These are phyloP conservation scores for Fomitopsis serialis DNA, from an alignment of 768 basidiomycete species.

Conservation along the genomic window DNA sequence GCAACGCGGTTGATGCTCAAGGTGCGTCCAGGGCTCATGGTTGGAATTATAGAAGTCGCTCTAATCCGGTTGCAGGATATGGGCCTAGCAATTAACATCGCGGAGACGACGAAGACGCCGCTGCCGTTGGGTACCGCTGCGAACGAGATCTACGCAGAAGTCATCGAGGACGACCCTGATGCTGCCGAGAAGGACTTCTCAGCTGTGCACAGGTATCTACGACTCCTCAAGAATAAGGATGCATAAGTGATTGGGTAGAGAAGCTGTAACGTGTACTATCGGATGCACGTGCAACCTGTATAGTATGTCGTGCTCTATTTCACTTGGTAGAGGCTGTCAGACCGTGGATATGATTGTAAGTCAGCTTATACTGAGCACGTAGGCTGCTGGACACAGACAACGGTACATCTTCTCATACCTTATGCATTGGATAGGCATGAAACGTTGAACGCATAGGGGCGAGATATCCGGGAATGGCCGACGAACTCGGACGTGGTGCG, in stretches of 20 bases:
- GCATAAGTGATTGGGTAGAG: neutral
- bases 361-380: too few species aligned
- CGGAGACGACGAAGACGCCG: constrained; percentile 39
- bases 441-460: too few species aligned
- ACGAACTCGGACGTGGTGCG: too few species aligned
- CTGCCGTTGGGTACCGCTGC: constrained; percentile 67
- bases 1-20: constrained; percentile 81
- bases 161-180: constrained; percentile 49
- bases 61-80: constrained; percentile 54
- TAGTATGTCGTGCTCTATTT: too few species aligned
- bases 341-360: too few species aligned
- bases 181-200: constrained; percentile 75
- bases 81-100: constrained; percentile 70
- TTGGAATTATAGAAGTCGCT: neutral
- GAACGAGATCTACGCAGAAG: constrained; percentile 52
- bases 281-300: too few species aligned
- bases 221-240: constrained; percentile 19
- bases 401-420: too few species aligned
- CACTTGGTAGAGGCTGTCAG: too few species aligned
- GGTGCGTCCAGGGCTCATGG: constrained; percentile 30
- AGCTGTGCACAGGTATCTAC: constrained; percentile 65
- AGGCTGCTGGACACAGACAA: too few species aligned
- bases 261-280: too few species aligned
- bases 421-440: too few species aligned
- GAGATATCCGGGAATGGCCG: too few species aligned